Evolutionary conservation across 2,329 filamentous ascomycete species (phyloP).

Genomic region (Aspergillus fumigatus): DNA sequence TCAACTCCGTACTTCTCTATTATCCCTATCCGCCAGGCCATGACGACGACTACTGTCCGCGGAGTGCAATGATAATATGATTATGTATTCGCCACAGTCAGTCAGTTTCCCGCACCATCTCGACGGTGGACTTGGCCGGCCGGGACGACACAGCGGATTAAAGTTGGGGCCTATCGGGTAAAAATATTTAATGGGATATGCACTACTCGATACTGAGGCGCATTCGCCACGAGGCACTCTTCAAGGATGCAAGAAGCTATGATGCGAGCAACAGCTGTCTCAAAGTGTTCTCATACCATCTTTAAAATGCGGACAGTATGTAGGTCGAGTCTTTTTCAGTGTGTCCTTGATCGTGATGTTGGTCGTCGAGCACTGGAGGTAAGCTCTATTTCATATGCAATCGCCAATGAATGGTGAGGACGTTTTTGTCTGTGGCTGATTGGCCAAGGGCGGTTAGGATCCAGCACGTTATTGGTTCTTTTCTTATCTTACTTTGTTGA

Average conservation of each 20-base stretch:
- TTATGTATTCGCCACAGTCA: conserved; percentile 4
- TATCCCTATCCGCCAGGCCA: background rate
- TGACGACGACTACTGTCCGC: background rate
- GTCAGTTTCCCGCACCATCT: background rate
- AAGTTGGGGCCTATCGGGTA: background rate
- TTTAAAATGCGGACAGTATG: background rate
- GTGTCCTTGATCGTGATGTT: background rate
- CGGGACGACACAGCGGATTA: background rate
- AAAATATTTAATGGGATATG: background rate
- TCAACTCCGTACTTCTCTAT: background rate
- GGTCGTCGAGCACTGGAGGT: background rate
- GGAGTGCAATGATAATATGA: conserved; percentile 1
- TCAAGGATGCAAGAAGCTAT: background rate
- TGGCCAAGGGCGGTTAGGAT: background rate
- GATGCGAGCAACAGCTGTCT: background rate
- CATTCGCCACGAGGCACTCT: background rate
- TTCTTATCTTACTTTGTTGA: background rate
- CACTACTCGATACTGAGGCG: background rate
- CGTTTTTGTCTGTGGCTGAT: background rate
- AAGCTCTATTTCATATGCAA: background rate
- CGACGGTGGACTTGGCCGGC: background rate
- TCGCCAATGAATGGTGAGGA: background rate
- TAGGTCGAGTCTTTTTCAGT: background rate
- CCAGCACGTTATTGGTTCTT: background rate
- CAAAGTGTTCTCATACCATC: background rate